Evolutionary conservation across 257 asterid species (phyloP), one percentile per base, ranked within the genome.

Genomic region (Fraxinus excelsior): DNA sequence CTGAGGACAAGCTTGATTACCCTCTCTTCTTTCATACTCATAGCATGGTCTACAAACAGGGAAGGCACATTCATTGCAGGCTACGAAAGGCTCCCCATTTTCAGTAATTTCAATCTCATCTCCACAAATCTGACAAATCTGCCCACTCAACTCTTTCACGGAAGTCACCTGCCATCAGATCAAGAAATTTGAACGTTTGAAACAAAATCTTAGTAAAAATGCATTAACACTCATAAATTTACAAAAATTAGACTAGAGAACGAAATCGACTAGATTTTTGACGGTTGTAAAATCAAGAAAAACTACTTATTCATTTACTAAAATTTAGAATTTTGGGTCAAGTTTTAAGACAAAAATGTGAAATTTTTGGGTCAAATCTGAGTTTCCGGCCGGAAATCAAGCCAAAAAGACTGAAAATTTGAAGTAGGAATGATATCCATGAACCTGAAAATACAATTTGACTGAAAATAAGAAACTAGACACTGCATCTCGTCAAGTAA

Each of bases 111-210:
- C 97, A 76, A 95, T 78, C 84, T 95, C 99, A 83, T 94, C 98
- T 73, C 97, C 97, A 85, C 98, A 94, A 86, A 94, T 94, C 92
- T 94, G 97, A 73, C 99, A 95, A 85, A 84, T 95, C 92, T 92
- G 99, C 32, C 96, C 97, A 76, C 90, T 92, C 85, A 95, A 84
- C 85, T 95, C 99, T 78, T 90, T 90, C 81, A 95, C 98, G 29
- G 93, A 91, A 68, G 97, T 95, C 67, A 95, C 99, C 99, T 95
- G 91, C 76, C 29, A 58, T 37, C 79, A 79, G 82, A 88, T 85
- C 91, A 71, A 83, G 49, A 76, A 71, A 74, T 28, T 56, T 49
- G 66, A 78, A 58, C 42, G 60, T 69, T 46, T 19, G 73, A 19
- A 42, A 28, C 64, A 76, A 46, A 42, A 21, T 66, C 29, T 26